Conservation (phyloP, 2,329 filamentous ascomycete genomes). For the Curvularia hawaiiensis region DNA sequence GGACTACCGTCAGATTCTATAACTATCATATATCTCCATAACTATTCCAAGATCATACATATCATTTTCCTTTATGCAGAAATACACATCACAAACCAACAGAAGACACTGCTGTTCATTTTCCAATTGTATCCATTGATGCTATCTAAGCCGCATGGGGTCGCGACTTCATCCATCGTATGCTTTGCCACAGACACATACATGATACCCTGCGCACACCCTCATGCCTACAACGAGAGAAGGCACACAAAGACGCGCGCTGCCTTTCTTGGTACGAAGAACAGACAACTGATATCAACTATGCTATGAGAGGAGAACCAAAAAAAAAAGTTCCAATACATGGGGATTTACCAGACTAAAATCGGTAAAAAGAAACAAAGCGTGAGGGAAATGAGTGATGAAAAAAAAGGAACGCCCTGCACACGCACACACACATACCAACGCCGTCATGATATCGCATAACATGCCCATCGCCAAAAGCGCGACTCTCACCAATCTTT, state of each 20-base stretch:
- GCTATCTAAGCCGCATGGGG: background rate
- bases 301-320: conserved; percentile 20
- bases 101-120: background rate
- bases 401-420: conserved; percentile 15
- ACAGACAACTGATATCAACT: conserved; percentile 17
- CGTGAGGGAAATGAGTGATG: conserved; percentile 14
- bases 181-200: background rate
- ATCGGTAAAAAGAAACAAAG: conserved; percentile 3
- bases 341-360: conserved; percentile 5
- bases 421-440: background rate
- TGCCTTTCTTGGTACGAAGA: background rate
- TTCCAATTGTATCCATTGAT: conserved; percentile 7
- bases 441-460: conserved; percentile 28
- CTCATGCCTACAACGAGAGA: conserved; percentile 3
- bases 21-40: too few species aligned
- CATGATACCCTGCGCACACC: background rate
- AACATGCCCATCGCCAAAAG: conserved; percentile 9
- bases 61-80: background rate
- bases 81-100: background rate
- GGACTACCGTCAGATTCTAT: too few species aligned
- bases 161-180: background rate
- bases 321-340: conserved; percentile 10
- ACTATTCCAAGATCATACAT: too few species aligned
- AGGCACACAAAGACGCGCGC: background rate
- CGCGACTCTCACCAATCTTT: conserved; percentile 37